Evolutionary conservation across 805 yeast species (phyloP).

Genomic region (Kodamaea laetipori): DNA sequence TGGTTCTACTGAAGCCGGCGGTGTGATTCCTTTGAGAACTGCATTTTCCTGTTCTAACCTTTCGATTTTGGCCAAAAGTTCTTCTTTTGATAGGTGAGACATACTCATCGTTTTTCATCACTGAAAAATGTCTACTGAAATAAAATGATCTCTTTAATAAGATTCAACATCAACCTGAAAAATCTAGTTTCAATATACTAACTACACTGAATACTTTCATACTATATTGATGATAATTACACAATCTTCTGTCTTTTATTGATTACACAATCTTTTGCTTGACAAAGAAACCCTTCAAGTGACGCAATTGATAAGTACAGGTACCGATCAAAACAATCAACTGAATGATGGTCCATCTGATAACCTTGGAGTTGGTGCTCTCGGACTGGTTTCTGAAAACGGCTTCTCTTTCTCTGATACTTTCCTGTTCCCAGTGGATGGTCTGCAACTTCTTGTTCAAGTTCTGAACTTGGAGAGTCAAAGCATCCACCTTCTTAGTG

Average conservation of each 20-base stretch:
- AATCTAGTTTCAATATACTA: no score
- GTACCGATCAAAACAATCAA: conserved; percentile 64
- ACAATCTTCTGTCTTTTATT: no score
- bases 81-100: conserved; percentile 15
- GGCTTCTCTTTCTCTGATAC: conserved; percentile 76
- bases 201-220: no score
- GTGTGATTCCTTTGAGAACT: conserved; percentile 6
- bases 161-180: no score
- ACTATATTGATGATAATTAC: no score
- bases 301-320: conserved; percentile 75
- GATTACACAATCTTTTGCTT: conserved; percentile 82
- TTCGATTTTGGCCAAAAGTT: conserved; percentile 26
- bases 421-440: conserved; percentile 64
- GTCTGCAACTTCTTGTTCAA: conserved; percentile 59
- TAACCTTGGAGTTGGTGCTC: conserved; percentile 68
- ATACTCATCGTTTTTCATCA: conserved; percentile 1
- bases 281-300: conserved; percentile 78
- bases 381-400: conserved; percentile 78
- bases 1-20: background rate
- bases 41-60: conserved; percentile 24
- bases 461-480: conserved; percentile 57
- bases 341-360: conserved; percentile 75
- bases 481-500: conserved; percentile 52
- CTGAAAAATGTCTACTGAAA: background rate
- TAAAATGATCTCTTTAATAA: no score